Evolutionary conservation across 1,284 basidiomycete species (phyloP), one percentile per base, ranked within the genome.

Genomic region (Austroboletus novae-zelandiae): DNA sequence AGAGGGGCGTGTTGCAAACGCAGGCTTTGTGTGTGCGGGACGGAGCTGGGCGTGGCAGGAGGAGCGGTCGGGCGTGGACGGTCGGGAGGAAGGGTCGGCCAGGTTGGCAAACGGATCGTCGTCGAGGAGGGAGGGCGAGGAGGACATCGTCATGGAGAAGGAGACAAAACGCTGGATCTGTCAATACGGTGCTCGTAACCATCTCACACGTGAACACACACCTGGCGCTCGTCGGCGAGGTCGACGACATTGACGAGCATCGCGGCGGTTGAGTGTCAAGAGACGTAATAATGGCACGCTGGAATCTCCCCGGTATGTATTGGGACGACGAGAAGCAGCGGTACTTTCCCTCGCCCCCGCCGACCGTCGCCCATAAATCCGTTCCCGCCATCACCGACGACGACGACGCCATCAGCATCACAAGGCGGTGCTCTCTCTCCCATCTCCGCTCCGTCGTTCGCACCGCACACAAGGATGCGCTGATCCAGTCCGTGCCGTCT

Each of bases 61-160:
- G 2, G 74, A 73, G 43, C 64, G 68, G 3, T 73, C 43, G n/a
- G 61, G 45, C 31, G 52, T 45, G 56, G 58, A 55, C 37, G 62
- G 51, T 48, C 52, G 39, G 45, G 20, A 32, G 31, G 9, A 4
- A 3, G 31, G 31, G 31, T 32, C 31, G 45, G 48, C 67, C 17
- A 82, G 70, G 54, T 80, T 78, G 32, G 86, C 86, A 57, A 88
- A 88, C 5, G 85, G 85, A 60, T 88, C 85, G 47, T 83, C 80
- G 59, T 86, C 85, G 17, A 86, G 70, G 14, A 79, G 78, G 11
- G 51, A 50, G 18, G 45, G 39, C 11, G 47, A 30, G 13, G 41
- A 40, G 1, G 32, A 25, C 56, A 59, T 59, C 18, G 37, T 20
- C n/a, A 34, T 34, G 27, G 56, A 53, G 36, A 53, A 43, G 15